Base-by-base conservation (phyloP, 495 filamentous ascomycete species). In the Podospora pseudopauciseta region DNA sequence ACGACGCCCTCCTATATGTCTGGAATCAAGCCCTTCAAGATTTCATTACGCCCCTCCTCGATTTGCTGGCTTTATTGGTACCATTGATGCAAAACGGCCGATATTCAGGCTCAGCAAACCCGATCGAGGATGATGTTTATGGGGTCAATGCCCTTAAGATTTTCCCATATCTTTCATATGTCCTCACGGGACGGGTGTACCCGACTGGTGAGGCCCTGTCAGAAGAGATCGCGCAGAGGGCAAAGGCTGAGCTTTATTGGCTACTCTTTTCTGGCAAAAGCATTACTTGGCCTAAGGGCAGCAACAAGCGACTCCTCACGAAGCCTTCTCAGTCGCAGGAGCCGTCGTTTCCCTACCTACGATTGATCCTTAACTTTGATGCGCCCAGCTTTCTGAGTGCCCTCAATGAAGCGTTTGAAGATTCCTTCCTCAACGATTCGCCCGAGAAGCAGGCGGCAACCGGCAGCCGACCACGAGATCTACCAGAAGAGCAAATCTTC, bases 381-480 rank as follows among this genome's bases (percentile, higher is more conserved):
- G 86, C 95, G 0, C 84, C 92, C 3, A 97, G 92, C 79, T 94
- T 97, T 71, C 85, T 99, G 78, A 97, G 94, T 78, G 93, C 94
- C 71, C 80, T 99, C 20, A 98, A 99, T 71, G 95, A 99, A 79
- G 95, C 95, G 9, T 99, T 99, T 72, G 95, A 99, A 76, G 94
- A 99, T 74, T 83, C 88, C 6, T 99, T 96, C 69, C 84, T 99
- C 63, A 98, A 97, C 73, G 90, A 92, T 60, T 84, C 85, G 9
- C 83, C 86, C 0, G 88, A 91, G 61, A 80, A 81, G 68, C 39
- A 49, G 39, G 76, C 81, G 19, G 75, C 80, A 56, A 84, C 83
- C 69, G 86, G 86, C n/a, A 80, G 81, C 44, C 74, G 82, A 5
- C 70, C 77, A 34, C 78, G 77, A 64, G 79, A 83, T 59, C 68